These are phyloP conservation scores for Hypoxylon fuscum DNA, from an alignment of 495 filamentous ascomycete species.

Conservation along the genomic window DNA sequence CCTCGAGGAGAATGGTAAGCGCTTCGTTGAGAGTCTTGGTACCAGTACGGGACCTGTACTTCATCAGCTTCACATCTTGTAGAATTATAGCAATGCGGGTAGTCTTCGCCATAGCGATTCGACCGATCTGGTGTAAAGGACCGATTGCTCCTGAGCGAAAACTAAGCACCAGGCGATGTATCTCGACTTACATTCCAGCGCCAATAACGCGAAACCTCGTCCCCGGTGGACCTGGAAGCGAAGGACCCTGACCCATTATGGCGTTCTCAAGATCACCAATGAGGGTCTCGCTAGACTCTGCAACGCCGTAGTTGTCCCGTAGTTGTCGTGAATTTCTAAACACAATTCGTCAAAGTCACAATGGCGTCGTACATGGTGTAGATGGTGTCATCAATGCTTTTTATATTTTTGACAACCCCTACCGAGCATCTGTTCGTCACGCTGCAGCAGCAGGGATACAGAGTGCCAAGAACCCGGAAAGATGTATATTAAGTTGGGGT, in stretches of 20 bases:
- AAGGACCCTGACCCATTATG: conserved; percentile 44
- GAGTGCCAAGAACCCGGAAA: conserved; percentile 27
- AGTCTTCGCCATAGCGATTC: background rate
- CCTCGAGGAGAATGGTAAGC: conserved; percentile 42
- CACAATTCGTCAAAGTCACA: conserved; percentile 18
- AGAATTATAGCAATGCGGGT: background rate
- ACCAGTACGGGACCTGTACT: conserved; percentile 44
- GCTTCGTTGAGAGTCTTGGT: conserved; percentile 47
- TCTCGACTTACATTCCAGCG: conserved; percentile 45
- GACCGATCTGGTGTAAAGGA: background rate
- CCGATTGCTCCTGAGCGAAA: background rate
- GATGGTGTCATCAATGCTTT: conserved; percentile 35
- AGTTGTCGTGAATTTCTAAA: conserved; percentile 18
- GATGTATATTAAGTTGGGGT: conserved; percentile 20
- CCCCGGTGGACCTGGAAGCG: conserved; percentile 43
- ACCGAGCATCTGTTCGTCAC: conserved; percentile 9
- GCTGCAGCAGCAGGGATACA: conserved; percentile 21
- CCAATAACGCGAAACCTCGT: conserved; percentile 47
- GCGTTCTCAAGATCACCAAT: conserved; percentile 29
- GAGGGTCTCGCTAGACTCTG: conserved; percentile 17
- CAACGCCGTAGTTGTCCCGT: conserved; percentile 9
- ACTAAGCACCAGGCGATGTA: background rate
- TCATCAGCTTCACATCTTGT: conserved; percentile 18
- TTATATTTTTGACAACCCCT: conserved; percentile 26
- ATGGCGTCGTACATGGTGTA: conserved; percentile 28